phyloP scores from a whole-genome alignment of 169 alveolate genomes.

The Eimeria necatrix region DNA sequence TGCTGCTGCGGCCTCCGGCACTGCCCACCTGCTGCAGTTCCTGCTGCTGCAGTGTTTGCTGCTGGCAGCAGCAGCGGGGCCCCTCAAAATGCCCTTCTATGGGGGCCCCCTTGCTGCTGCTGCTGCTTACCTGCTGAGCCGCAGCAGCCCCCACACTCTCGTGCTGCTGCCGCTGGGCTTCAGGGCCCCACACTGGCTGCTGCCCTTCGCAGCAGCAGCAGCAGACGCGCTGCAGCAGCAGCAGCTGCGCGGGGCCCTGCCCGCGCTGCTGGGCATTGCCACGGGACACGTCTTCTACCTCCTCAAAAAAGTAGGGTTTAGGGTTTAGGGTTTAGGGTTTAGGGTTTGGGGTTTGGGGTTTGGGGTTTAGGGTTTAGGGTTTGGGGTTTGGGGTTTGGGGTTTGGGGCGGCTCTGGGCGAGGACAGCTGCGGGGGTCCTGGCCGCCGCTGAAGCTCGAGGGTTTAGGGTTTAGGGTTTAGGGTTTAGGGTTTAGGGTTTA shows the following conservation, averaged over 20 bases:
- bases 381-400: too few relatives aligned
- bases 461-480: too few relatives aligned
- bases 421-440: too few relatives aligned
- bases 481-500: too few relatives aligned
- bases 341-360: constrained; percentile 1
- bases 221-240: constrained; percentile 57
- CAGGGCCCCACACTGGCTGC: not conserved
- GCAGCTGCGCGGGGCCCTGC: not conserved
- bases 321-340: constrained; percentile 19
- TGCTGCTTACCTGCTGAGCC: constrained; percentile 17
- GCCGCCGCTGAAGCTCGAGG: too few relatives aligned
- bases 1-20: constrained; percentile 45
- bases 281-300: constrained; percentile 40
- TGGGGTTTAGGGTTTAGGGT: too few relatives aligned
- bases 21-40: constrained; percentile 52
- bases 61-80: constrained; percentile 36
- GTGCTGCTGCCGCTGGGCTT: not conserved
- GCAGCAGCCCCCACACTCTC: not conserved
- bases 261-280: constrained; percentile 24
- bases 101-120: constrained; percentile 32
- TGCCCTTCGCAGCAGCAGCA: constrained; percentile 35
- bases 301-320: constrained; percentile 46
- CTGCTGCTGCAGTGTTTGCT: constrained; percentile 24
- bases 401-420: too few relatives aligned
- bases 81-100: constrained; percentile 43